Evolutionary conservation across 352 stramenopile genomes (phyloP).

Genomic region (Peronospora destructor): DNA sequence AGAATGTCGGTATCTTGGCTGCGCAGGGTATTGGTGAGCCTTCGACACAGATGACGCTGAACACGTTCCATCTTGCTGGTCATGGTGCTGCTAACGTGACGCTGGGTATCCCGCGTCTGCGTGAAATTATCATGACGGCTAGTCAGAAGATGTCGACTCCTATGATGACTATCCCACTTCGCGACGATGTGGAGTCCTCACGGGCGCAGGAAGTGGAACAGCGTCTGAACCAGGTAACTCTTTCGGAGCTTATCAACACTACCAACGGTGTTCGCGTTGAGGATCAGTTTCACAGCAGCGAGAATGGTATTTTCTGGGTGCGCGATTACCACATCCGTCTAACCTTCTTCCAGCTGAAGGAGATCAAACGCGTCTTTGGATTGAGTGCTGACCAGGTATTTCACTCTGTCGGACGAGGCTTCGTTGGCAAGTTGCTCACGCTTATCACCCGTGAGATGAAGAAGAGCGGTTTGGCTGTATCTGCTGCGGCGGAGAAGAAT

Average conservation of each 20-base stretch:
- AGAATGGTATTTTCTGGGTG: conserved; percentile 90
- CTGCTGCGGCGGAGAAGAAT: conserved; percentile 46
- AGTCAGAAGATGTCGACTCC: conserved; percentile 95
- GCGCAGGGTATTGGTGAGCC: conserved; percentile 99
- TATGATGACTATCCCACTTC: conserved; percentile 97
- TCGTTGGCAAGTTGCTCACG: conserved; percentile 90
- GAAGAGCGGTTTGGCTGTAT: conserved; percentile 67
- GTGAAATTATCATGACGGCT: conserved; percentile 99
- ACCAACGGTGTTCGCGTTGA: conserved; percentile 88
- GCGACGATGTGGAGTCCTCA: conserved; percentile 37
- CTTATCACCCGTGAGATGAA: conserved; percentile 94
- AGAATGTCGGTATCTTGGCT: conserved; percentile 97
- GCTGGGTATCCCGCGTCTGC: conserved; percentile 97
- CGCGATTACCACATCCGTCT: conserved; percentile 95
- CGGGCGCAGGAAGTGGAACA: conserved; percentile 76
- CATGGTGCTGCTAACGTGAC: conserved; percentile 99
- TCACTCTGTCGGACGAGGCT: conserved; percentile 73
- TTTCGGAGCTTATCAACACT: conserved; percentile 91
- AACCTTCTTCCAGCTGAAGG: conserved; percentile 89
- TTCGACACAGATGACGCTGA: conserved; percentile 99
- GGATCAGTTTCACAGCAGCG: conserved; percentile 87
- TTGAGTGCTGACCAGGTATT: conserved; percentile 92
- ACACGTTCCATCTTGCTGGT: conserved; percentile 99
- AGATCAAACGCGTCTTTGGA: conserved; percentile 94
- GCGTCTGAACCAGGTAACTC: conserved; percentile 88